These are phyloP conservation scores for Fusarium sp. DNA, from an alignment of 2,329 filamentous ascomycete species.

Conservation along the genomic window DNA sequence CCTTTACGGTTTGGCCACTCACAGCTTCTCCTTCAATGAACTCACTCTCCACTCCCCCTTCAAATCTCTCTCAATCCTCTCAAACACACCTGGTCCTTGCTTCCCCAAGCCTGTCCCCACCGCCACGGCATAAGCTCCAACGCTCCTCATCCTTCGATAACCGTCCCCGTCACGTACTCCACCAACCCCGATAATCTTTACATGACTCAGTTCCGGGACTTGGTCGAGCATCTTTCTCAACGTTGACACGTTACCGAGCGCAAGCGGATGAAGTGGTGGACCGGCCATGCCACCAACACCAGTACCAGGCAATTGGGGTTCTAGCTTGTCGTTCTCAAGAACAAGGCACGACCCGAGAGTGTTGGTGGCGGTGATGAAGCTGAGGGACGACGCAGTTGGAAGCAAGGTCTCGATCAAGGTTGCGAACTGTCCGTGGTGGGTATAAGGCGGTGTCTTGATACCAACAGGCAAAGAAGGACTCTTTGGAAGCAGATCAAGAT, in stretches of 20 bases:
- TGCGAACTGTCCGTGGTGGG: conserved; percentile 71
- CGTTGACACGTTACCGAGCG: conserved; percentile 78
- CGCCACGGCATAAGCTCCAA: conserved; percentile 72
- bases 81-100: conserved; percentile 70
- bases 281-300: conserved; percentile 79
- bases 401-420: conserved; percentile 62
- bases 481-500: conserved; percentile 59
- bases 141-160: conserved; percentile 71
- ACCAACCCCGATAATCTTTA: conserved; percentile 76
- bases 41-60: conserved; percentile 23
- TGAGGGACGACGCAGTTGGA: conserved; percentile 50
- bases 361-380: conserved; percentile 79
- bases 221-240: conserved; percentile 68
- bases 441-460: conserved; percentile 81
- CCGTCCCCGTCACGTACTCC: conserved; percentile 73
- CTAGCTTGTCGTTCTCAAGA: conserved; percentile 46
- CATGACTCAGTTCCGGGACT: conserved; percentile 55
- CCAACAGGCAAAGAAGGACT: conserved; percentile 58
- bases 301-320: conserved; percentile 59
- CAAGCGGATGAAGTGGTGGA: conserved; percentile 75
- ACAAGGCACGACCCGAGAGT: conserved; percentile 75
- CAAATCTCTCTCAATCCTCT: conserved; percentile 57
- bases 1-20: not conserved
- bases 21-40: not conserved
- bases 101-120: conserved; percentile 75